Evolutionary conservation across 2,329 filamentous ascomycete species (phyloP), one percentile per base, ranked within the genome.

Genomic region (Fusarium redolens): DNA sequence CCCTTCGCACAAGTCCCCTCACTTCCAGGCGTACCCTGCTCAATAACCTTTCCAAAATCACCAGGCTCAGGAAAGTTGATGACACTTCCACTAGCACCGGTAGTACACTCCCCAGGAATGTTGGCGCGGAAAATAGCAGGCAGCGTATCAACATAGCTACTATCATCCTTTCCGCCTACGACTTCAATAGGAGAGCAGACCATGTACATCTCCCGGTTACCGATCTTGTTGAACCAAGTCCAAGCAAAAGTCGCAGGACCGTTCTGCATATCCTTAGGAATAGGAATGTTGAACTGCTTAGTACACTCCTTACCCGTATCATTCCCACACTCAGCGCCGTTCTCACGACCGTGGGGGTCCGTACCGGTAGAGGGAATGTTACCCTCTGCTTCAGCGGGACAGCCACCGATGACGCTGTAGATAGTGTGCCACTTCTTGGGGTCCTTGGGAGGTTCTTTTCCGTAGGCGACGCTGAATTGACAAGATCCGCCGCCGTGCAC

Each of bases 161-260:
- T 66, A 41, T 78, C 81, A 52, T 72, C 76, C 41, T 78, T 78
- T 33, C 82, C 81, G 17, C 81, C 81, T 41, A 80, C 81, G 74
- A 95, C 90, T 64, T 88, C 89, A 74, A 95, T 88, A 48, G 88
- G 86, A 3, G 93, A 92, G 78, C 93, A 96, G 82, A 93, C 93
- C 92, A 94, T 94, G 87, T 96, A 96, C 89, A 93, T 93, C 80
- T 96, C 93, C 35, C 93, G 87, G 82, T 95, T 95, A 20, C 93
- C 93, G 40, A 92, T 82, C 73, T 90, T 85, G 85, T 94, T 94
- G 83, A 93, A 92, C 92, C 92, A 93, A 20, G 90, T 91, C 93
- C 93, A 96, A 22, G 90, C 90, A 54, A 96, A 88, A 22, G 95
- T 80, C 47, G 90, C 92, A 25, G 90, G 87, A 80, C 82, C 85